Evolutionary conservation across 139 green algal species (phyloP).

Genomic region (Zygnema circumcarinatum): DNA sequence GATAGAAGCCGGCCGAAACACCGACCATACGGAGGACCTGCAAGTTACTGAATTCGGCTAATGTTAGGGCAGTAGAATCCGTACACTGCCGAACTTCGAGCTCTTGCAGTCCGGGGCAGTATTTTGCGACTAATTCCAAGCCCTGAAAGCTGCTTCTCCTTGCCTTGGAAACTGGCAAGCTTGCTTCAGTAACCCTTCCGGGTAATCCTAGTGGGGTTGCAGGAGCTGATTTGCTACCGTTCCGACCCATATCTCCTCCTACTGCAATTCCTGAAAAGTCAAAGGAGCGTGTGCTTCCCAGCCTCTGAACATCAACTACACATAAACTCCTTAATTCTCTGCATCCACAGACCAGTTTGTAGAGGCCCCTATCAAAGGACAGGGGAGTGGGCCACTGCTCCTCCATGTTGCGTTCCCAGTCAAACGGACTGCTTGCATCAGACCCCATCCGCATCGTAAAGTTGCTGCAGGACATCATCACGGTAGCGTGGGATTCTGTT

Average conservation of each 20-base stretch:
- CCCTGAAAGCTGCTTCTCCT: not conserved
- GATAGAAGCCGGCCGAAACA: constrained; percentile 32
- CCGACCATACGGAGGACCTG: constrained; percentile 45
- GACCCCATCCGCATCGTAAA: constrained; percentile 10
- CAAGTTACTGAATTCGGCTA: constrained; percentile 29
- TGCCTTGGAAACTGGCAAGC: not conserved
- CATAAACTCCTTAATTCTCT: not conserved
- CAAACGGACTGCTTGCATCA: constrained; percentile 18
- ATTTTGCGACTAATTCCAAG: constrained; percentile 33
- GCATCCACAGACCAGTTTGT: constrained; percentile 5
- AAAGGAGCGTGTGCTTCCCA: not conserved
- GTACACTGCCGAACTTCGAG: constrained; percentile 46
- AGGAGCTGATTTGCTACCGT: not conserved
- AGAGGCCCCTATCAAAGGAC: constrained; percentile 29
- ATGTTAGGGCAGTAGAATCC: constrained; percentile 4
- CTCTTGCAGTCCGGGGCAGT: constrained; percentile 32
- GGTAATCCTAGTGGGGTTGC: not conserved
- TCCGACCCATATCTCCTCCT: not conserved
- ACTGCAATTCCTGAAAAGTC: not conserved
- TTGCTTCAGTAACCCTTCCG: not conserved
- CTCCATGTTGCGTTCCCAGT: not conserved
- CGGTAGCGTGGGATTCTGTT: not conserved
- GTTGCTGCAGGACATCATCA: constrained; percentile 19
- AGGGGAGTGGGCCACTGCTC: constrained; percentile 23
- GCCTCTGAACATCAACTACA: constrained; percentile 22